A percentile compares a stretch with the other conserved stretches of the same genome.
Conservation (phyloP, 2,329 filamentous ascomycete species). For the Tolypocladium ovalisporum region DNA sequence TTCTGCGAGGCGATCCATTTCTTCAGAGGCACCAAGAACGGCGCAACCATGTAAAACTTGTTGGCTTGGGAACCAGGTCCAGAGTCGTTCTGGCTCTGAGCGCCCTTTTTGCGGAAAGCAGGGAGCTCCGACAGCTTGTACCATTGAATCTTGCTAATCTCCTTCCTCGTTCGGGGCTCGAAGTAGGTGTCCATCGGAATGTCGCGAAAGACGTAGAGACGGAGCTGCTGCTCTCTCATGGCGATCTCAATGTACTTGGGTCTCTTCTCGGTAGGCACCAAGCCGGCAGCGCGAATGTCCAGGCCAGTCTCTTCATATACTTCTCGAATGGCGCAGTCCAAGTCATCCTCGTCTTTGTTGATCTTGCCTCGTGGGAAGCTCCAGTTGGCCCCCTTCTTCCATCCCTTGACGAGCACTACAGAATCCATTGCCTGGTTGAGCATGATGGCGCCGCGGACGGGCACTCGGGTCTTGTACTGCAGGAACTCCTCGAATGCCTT, state of each 20-base stretch:
- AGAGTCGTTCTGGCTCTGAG: conserved; percentile 45
- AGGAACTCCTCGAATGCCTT: conserved; percentile 86
- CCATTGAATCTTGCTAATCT: conserved; percentile 96
- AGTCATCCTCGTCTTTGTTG: conserved; percentile 89
- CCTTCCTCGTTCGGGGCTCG: conserved; percentile 83
- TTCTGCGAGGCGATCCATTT: conserved; percentile 85
- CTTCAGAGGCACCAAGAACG: conserved; percentile 75
- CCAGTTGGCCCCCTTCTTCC: conserved; percentile 96
- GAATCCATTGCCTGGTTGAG: conserved; percentile 92
- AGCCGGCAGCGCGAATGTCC: conserved; percentile 63
- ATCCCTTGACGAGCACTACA: conserved; percentile 87
- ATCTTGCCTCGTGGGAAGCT: conserved; percentile 96
- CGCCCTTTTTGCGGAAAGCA: conserved; percentile 61
- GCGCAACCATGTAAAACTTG: conserved; percentile 97
- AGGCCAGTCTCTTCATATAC: conserved; percentile 95
- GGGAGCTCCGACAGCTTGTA: conserved; percentile 84
- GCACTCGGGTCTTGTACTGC: conserved; percentile 87
- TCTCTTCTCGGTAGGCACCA: conserved; percentile 61
- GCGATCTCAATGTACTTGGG: conserved; percentile 80
- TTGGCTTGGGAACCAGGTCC: conserved; percentile 52
- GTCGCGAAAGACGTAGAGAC: conserved; percentile 82
- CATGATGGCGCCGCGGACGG: conserved; percentile 87
- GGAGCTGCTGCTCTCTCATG: conserved; percentile 87
- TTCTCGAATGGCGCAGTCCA: conserved; percentile 88
- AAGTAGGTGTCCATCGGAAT: conserved; percentile 82